Evolutionary conservation across 495 filamentous ascomycete genomes (phyloP).

Genomic region (Xylaria intraflava): DNA sequence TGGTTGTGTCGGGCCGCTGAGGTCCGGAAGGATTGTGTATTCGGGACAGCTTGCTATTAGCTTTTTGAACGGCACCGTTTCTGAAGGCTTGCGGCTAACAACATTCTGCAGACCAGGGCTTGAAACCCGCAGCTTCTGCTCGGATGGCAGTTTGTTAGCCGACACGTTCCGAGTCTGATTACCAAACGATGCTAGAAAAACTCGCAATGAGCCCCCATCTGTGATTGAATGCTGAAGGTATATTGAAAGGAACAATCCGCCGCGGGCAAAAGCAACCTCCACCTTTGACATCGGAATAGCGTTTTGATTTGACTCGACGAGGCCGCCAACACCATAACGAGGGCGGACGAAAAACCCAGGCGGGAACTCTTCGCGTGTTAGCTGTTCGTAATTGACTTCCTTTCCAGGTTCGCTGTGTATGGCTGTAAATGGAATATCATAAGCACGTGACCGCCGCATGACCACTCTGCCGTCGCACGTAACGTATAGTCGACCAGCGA

Average conservation of each 20-base stretch:
- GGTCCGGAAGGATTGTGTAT: conserved; percentile 24
- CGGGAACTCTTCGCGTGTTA: conserved; percentile 24
- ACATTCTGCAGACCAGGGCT: conserved; percentile 4
- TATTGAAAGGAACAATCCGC: conserved; percentile 29
- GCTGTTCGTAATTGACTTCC: conserved; percentile 19
- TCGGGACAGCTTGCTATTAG: conserved; percentile 24
- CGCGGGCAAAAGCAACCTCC: conserved; percentile 23
- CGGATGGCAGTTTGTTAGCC: conserved; percentile 14
- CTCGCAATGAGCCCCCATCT: conserved; percentile 38
- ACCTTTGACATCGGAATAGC: conserved; percentile 28
- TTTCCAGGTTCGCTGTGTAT: conserved; percentile 13
- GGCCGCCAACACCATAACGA: conserved; percentile 16
- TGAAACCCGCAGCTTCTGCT: conserved; percentile 18
- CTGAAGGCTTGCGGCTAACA: conserved; percentile 16
- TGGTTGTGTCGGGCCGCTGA: conserved; percentile 26
- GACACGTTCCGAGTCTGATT: conserved; percentile 20
- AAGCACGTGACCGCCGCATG: conserved; percentile 19
- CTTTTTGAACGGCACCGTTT: conserved; percentile 13
- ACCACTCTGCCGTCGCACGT: conserved; percentile 19
- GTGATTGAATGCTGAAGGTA: conserved; percentile 30
- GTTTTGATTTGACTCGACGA: conserved; percentile 12
- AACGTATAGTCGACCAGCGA: conserved; percentile 28
- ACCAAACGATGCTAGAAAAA: conserved; percentile 46
- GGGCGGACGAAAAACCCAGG: conserved; percentile 22
- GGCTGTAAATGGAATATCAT: conserved; percentile 25